Evolutionary conservation across 2,329 filamentous ascomycete species (phyloP).

Genomic region (Rugonectria rugulosa): DNA sequence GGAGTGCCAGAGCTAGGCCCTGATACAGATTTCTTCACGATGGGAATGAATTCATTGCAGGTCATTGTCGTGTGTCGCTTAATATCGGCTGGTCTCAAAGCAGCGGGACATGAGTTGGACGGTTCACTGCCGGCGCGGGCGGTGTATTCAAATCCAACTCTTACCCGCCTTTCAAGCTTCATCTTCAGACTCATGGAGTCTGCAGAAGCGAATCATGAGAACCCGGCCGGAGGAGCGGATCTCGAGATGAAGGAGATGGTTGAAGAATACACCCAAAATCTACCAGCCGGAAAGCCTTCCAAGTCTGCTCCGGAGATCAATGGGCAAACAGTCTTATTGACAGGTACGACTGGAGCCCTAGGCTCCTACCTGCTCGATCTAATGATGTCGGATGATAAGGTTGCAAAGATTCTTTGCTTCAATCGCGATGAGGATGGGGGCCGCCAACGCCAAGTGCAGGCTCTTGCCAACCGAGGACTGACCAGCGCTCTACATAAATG

Average conservation of each 20-base stretch:
- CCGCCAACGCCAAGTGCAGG: conserved; percentile 46
- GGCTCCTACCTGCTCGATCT: conserved; percentile 72
- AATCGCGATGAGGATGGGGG: conserved; percentile 47
- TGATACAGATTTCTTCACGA: conserved; percentile 2
- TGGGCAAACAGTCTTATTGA: conserved; percentile 73
- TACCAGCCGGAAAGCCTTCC: not conserved
- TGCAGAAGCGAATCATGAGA: not conserved
- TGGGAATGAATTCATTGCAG: conserved; percentile 2
- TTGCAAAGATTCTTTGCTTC: conserved; percentile 36
- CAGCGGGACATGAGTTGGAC: not conserved
- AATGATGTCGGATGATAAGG: conserved; percentile 36
- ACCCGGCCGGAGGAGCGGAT: too few relatives aligned
- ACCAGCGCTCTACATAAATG: conserved; percentile 47
- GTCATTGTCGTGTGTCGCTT: not conserved
- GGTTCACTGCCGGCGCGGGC: not conserved
- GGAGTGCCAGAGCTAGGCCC: not conserved
- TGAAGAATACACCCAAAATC: not conserved
- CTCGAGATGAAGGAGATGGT: not conserved
- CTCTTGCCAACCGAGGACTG: conserved; percentile 49
- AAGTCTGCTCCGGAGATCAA: not conserved
- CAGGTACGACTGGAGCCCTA: conserved; percentile 87
- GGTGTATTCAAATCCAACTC: conserved; percentile 5
- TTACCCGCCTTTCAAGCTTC: not conserved
- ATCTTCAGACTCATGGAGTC: too few relatives aligned
- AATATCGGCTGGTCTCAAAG: not conserved